phyloP scores from a whole-genome alignment of 768 basidiomycete species.

The Tylopilus plumbeoviolaceoides region DNA sequence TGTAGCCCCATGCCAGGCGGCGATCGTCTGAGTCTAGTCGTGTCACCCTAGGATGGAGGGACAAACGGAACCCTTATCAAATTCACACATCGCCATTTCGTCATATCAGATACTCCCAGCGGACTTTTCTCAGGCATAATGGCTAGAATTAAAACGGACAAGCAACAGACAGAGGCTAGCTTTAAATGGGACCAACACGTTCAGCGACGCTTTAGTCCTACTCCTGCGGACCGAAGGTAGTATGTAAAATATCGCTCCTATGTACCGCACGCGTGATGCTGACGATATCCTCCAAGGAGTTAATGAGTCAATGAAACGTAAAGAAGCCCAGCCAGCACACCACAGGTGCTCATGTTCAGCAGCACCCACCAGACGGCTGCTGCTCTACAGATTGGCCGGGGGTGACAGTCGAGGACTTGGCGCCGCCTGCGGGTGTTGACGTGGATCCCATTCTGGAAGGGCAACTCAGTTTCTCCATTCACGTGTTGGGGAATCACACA shows the following conservation, averaged over 20 bases:
- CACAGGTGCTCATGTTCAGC: conserved; percentile 44
- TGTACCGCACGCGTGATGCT: conserved; percentile 28
- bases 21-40: neutral
- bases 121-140: neutral
- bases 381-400: conserved; percentile 82
- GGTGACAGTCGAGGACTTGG: conserved; percentile 80
- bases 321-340: conserved; percentile 16
- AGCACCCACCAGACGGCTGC: conserved; percentile 71
- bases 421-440: conserved; percentile 65
- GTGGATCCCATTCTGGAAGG: conserved; percentile 75
- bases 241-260: conserved; percentile 33
- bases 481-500: conserved; percentile 28
- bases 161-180: conserved; percentile 23
- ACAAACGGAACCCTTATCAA: neutral
- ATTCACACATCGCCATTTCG: too few relatives aligned
- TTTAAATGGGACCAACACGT: conserved; percentile 26
- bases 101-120: neutral
- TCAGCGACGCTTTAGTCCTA: conserved; percentile 23
- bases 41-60: neutral
- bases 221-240: conserved; percentile 28
- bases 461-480: neutral
- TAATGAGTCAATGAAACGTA: conserved; percentile 14
- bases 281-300: conserved; percentile 22
- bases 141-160: conserved; percentile 21
- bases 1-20: neutral